Evolutionary conservation across 164 flowering plant species (phyloP).

Genomic region (Magnolia kwangsiensis): DNA sequence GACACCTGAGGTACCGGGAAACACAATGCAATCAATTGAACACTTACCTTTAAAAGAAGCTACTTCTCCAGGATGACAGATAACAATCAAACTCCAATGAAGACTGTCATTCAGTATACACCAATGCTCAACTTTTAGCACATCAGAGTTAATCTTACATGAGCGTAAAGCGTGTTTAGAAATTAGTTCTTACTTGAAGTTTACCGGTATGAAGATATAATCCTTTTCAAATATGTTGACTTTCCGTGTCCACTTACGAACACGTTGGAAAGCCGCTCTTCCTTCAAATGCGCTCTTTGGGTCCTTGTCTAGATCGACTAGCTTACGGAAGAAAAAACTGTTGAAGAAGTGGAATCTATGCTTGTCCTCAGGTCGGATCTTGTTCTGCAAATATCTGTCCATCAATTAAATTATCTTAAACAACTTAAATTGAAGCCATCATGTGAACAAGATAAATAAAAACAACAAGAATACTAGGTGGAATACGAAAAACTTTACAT

Average conservation of each 20-base stretch:
- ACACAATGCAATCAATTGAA: neutral
- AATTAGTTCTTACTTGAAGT: conserved; percentile 65
- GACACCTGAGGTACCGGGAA: neutral
- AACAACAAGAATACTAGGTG: too few relatives aligned
- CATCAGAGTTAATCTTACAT: neutral
- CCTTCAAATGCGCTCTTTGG: conserved; percentile 76
- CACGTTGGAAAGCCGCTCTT: conserved; percentile 86
- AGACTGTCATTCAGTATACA: conserved; percentile 46
- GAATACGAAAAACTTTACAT: too few relatives aligned
- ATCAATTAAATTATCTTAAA: too few relatives aligned
- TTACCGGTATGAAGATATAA: conserved; percentile 85
- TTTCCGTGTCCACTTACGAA: conserved; percentile 96
- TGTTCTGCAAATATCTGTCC: conserved; percentile 76
- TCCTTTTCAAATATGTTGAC: conserved; percentile 87
- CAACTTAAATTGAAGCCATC: too few relatives aligned
- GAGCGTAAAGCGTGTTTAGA: conserved; percentile 2
- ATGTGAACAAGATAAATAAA: too few relatives aligned
- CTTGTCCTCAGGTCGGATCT: conserved; percentile 44
- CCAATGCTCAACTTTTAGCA: neutral
- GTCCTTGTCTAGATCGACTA: conserved; percentile 85
- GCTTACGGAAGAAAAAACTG: conserved; percentile 92
- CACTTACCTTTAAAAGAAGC: conserved; percentile 51
- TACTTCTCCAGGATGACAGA: conserved; percentile 91
- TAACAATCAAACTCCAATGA: conserved; percentile 92
- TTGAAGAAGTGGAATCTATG: conserved; percentile 78